phyloP scores from a whole-genome alignment of 225 moss, liverwort and hornwort genomes.

The Straminergon stramineum region DNA sequence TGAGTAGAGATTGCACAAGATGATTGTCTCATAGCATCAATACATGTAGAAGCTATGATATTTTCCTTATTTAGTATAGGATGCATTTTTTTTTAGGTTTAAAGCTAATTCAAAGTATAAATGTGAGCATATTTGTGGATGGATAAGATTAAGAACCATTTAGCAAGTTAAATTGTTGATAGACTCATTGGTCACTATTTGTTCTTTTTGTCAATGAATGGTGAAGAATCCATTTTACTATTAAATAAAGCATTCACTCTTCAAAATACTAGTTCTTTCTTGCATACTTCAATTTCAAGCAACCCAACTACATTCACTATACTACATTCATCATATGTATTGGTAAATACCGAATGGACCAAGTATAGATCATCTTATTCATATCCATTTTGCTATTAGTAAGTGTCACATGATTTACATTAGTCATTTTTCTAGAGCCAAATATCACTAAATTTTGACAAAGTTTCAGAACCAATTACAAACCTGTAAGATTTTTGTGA shows the following conservation, averaged over 20 bases:
- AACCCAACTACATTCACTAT: not conserved
- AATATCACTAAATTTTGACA: not conserved
- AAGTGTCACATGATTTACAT: not conserved
- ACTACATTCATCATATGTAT: not conserved
- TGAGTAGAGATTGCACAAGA: not conserved
- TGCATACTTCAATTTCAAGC: not conserved
- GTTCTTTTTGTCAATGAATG: not conserved
- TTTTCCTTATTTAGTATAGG: no score
- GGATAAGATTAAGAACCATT: not conserved
- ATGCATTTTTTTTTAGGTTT: no score
- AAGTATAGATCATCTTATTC: not conserved
- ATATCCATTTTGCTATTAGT: not conserved
- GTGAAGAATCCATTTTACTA: not conserved
- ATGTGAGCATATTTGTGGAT: not conserved
- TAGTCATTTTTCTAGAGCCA: not conserved
- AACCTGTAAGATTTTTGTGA: not conserved
- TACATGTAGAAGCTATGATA: no score
- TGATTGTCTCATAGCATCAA: not conserved
- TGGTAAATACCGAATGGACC: not conserved
- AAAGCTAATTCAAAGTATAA: no score
- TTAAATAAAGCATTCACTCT: not conserved
- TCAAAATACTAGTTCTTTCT: not conserved
- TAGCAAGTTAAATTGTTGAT: not conserved
- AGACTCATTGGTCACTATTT: not conserved
- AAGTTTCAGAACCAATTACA: not conserved